These are phyloP conservation scores for Teratosphaeria nubilosa DNA, from an alignment of 2,329 filamentous ascomycete genomes.

Conservation along the genomic window DNA sequence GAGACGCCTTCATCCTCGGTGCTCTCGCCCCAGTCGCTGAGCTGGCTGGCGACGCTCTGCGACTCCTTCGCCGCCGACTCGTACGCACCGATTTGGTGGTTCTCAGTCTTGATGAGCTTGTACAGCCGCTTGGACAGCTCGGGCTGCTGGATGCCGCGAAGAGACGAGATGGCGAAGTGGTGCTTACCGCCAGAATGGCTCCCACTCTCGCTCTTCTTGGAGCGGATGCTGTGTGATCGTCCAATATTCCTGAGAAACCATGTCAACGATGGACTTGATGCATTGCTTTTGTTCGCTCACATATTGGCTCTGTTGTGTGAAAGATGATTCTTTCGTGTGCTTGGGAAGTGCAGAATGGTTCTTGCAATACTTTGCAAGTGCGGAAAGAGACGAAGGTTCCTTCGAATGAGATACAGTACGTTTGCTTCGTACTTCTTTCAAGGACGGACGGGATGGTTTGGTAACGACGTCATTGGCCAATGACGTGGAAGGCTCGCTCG, in stretches of 20 bases:
- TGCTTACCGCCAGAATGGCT: slow-evolving; percentile 42
- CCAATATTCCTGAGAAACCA: slow-evolving; percentile 22
- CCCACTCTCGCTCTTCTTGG: slow-evolving; percentile 43
- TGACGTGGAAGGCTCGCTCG: too few relatives aligned
- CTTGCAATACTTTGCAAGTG: not conserved
- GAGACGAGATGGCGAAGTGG: slow-evolving; percentile 75
- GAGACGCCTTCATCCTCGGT: slow-evolving; percentile 78
- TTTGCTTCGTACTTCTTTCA: too few relatives aligned
- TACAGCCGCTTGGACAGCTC: slow-evolving; percentile 83
- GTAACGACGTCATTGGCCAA: too few relatives aligned
- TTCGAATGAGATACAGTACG: too few relatives aligned
- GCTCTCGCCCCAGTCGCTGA: slow-evolving; percentile 93
- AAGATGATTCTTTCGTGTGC: too few relatives aligned
- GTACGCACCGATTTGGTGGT: slow-evolving; percentile 74
- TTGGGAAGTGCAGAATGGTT: not conserved
- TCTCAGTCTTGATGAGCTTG: slow-evolving; percentile 90
- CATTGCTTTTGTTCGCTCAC: slow-evolving; percentile 5
- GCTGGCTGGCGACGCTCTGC: slow-evolving; percentile 72
- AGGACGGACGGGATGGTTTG: too few relatives aligned
- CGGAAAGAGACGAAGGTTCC: too few relatives aligned
- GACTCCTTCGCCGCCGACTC: slow-evolving; percentile 79
- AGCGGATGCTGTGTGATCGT: slow-evolving; percentile 63
- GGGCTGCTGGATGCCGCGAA: slow-evolving; percentile 75
- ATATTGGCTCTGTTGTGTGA: slow-evolving; percentile 3
- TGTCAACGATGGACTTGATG: slow-evolving; percentile 1